Percentiles rank a stretch among this genome's conserved stretches.
Evolutionary conservation across 202 grass and related monocot genomes (phyloP).

Genomic region (Setaria viridis): DNA sequence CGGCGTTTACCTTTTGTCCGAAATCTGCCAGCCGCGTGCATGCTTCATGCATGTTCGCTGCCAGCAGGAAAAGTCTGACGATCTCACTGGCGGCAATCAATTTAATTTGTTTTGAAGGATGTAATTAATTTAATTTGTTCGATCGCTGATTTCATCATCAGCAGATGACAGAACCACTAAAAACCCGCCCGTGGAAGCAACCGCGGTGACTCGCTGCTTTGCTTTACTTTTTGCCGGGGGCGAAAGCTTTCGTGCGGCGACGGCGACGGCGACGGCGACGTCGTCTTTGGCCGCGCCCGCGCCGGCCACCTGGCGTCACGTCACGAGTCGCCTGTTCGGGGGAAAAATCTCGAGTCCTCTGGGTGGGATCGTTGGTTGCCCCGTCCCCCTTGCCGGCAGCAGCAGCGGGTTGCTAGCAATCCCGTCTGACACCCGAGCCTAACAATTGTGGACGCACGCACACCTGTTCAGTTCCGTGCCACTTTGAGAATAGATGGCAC

Average conservation of each 20-base stretch:
- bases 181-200: slow-evolving; percentile 23
- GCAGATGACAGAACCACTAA: no score
- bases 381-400: background rate
- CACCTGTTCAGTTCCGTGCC: background rate
- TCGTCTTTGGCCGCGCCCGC: background rate
- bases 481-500: background rate
- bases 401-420: background rate
- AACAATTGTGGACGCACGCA: background rate
- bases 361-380: background rate
- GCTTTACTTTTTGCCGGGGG: background rate
- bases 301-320: background rate
- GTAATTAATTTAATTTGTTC: no score
- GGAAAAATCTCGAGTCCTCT: background rate
- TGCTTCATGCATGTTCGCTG: background rate
- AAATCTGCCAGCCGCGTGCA: background rate
- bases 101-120: background rate
- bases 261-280: slow-evolving; percentile 39
- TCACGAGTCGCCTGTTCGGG: background rate
- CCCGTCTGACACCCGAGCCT: background rate
- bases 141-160: no score
- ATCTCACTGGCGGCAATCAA: background rate
- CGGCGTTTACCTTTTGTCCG: background rate
- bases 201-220: slow-evolving; percentile 24
- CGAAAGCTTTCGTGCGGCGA: slow-evolving; percentile 29
- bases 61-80: background rate